Conservation (phyloP, 176 grass and related monocot species). For the Juncus effusus region DNA sequence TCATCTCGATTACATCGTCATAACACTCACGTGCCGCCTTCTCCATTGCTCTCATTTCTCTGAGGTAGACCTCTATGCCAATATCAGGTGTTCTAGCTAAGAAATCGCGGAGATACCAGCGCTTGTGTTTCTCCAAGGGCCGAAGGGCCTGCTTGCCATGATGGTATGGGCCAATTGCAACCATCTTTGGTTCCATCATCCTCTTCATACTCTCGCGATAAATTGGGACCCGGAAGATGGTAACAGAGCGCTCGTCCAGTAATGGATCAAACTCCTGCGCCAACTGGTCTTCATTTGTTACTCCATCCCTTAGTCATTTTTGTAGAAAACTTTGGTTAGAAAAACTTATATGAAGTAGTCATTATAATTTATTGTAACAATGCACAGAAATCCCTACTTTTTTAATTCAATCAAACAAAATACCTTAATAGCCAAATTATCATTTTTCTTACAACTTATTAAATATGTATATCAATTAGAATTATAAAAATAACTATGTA, state of each 20-base stretch:
- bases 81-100: background rate
- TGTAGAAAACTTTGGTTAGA: too few relatives aligned
- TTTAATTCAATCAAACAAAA: too few relatives aligned
- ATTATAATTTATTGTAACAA: too few relatives aligned
- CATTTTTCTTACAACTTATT: too few relatives aligned
- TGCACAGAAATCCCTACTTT: too few relatives aligned
- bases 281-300: too few relatives aligned
- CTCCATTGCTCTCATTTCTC: background rate
- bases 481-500: too few relatives aligned
- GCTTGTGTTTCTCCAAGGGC: slow-evolving; percentile 5
- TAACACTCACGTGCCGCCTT: background rate
- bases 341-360: too few relatives aligned
- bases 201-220: background rate
- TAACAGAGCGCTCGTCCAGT: background rate
- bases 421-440: too few relatives aligned
- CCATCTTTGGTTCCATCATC: background rate
- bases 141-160: background rate
- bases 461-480: too few relatives aligned
- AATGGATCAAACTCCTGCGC: too few relatives aligned
- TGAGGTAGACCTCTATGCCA: slow-evolving; percentile 5
- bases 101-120: background rate
- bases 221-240: slow-evolving; percentile 4
- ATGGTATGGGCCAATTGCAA: slow-evolving; percentile 7
- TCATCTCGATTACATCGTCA: background rate
- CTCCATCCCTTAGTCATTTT: too few relatives aligned